Base-by-base conservation (phyloP, 495 filamentous ascomycete genomes). In the Xylaria cubensis region DNA sequence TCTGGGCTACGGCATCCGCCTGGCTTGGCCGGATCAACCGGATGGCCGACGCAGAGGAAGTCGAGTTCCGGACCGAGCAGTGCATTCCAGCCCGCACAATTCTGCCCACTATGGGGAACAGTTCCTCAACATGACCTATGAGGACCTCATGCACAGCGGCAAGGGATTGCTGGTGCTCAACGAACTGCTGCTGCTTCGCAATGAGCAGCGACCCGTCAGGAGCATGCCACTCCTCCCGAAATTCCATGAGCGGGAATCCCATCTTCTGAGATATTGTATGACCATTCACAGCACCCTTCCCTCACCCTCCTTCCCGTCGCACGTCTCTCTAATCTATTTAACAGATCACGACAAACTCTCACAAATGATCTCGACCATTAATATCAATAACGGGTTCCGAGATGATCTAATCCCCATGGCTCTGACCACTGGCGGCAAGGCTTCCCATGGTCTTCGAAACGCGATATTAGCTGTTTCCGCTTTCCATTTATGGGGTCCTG, bases 1-100 rank as follows among this genome's bases (percentile, higher is more conserved):
- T 74, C 21, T 73, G 64, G 81, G 81, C 64, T 83, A 83, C 64
- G 80, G 78, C 42, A 80, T 81, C 71, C 79, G 79, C 42, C 78
- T 81, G 19, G 77, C 78, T 6, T 81, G 79, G 79, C 78, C 79
- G 41, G 79, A 81, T 72, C 78, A 80, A 44, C 78, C 78, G 42
- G 79, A 81, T 53, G 79, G 79, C 53, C 71, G 79, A 56, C 78
- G 79, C 55, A 77, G 78, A 76, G 64, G 74, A 41, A 78, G 42
- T 68, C 75, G 76, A 24, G 72, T 78, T 64, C 75, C 75, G 15
- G 73, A 75, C 69, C 71, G 74, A 53, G 75, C 74, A 63, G 73
- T 78, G 50, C 73, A 79, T 72, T 63, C 71, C 41, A 76, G 77
- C 61, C 72, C 74, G 72, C 74, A 77, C 64, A 74, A 75, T 48